These are phyloP conservation scores for Symbiodinium natans DNA, from an alignment of 73 alveolate species.

Conservation along the genomic window DNA sequence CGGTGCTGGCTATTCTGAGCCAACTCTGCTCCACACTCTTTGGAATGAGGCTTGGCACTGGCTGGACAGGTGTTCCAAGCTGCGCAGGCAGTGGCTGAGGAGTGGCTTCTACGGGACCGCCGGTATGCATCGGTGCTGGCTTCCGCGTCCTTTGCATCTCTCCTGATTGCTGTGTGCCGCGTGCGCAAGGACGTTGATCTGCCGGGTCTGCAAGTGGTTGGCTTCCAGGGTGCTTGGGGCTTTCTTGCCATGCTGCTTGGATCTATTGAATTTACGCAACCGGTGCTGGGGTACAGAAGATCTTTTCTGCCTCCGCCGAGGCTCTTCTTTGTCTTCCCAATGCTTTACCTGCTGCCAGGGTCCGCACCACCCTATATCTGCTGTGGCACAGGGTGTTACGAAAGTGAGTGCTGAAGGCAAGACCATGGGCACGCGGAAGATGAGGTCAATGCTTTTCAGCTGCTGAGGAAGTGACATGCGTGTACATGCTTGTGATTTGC, in stretches of 20 bases:
- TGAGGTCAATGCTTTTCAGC: not conserved
- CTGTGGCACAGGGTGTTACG: no score
- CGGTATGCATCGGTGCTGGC: no score
- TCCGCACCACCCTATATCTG: no score
- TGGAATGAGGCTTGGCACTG: constrained; percentile 49
- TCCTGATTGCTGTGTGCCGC: no score
- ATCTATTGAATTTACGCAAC: no score
- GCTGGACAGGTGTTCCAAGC: constrained; percentile 88
- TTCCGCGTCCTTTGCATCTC: no score
- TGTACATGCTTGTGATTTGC: no score
- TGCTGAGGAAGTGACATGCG: no score
- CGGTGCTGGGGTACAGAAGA: no score
- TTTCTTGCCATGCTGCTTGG: constrained; percentile 28
- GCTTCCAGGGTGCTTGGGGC: constrained; percentile 81
- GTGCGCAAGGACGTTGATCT: constrained; percentile 21
- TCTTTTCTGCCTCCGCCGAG: no score
- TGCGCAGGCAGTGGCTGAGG: constrained; percentile 45
- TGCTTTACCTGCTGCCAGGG: constrained; percentile 74
- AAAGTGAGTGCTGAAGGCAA: constrained; percentile 28
- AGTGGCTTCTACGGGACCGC: constrained; percentile 13
- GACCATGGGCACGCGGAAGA: constrained; percentile 85
- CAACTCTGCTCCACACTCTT: not conserved
- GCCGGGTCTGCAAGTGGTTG: constrained; percentile 52
- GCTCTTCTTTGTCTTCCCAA: constrained; percentile 53
- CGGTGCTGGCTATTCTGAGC: not conserved